Evolutionary conservation across 2,329 filamentous ascomycete genomes (phyloP).

Genomic region (Neofusicoccum cordaticola): DNA sequence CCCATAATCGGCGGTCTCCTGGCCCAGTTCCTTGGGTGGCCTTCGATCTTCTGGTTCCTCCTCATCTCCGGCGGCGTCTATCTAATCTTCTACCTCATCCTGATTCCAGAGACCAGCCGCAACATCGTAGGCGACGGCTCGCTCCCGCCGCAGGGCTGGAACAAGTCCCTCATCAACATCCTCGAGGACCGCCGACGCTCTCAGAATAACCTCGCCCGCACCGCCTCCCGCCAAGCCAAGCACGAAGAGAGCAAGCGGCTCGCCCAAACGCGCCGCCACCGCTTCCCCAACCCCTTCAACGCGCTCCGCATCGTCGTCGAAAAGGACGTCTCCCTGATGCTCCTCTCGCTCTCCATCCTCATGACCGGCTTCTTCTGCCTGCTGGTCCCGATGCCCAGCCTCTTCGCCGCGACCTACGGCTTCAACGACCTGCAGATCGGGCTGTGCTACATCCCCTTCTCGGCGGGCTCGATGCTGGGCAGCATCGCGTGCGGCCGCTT

Average conservation of each 20-base stretch:
- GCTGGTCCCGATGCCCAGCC: slow-evolving; percentile 38
- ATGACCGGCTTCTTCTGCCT: slow-evolving; percentile 37
- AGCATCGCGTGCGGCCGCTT: slow-evolving; percentile 50
- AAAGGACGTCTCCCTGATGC: slow-evolving; percentile 35
- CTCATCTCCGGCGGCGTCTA: slow-evolving; percentile 24
- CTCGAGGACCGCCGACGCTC: slow-evolving; percentile 5
- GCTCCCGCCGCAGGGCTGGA: slow-evolving; percentile 25
- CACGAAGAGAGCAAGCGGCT: slow-evolving; percentile 21
- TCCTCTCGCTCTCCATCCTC: slow-evolving; percentile 24
- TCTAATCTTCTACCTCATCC: slow-evolving; percentile 26
- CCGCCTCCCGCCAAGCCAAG: slow-evolving; percentile 18
- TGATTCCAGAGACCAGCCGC: slow-evolving; percentile 40
- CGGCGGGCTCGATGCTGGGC: slow-evolving; percentile 31
- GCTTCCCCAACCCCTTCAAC: slow-evolving; percentile 42
- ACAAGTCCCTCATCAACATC: slow-evolving; percentile 5
- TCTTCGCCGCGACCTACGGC: slow-evolving; percentile 43
- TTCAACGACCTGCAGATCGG: slow-evolving; percentile 45
- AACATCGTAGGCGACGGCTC: slow-evolving; percentile 42
- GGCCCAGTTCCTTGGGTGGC: slow-evolving; percentile 38
- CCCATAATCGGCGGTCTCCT: slow-evolving; percentile 65
- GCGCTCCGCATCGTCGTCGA: slow-evolving; percentile 36
- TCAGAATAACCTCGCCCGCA: slow-evolving; percentile 15
- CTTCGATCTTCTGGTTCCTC: slow-evolving; percentile 46
- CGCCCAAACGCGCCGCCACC: slow-evolving; percentile 27
- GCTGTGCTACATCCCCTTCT: slow-evolving; percentile 35